These are phyloP conservation scores for Malus hybrid DNA, from an alignment of 331 rosid genomes.

Conservation along the genomic window DNA sequence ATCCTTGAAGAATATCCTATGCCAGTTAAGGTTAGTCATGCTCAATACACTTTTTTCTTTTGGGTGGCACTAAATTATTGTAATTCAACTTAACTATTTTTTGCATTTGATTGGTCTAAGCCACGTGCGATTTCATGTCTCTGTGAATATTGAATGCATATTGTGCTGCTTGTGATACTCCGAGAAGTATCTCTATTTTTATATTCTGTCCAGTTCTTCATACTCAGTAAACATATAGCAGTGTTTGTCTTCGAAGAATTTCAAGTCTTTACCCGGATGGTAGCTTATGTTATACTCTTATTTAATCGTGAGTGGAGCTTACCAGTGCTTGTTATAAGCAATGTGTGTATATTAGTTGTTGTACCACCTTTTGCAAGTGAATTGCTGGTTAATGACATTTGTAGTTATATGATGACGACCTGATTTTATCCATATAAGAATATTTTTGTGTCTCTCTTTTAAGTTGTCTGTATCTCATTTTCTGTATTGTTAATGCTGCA, in stretches of 20 bases:
- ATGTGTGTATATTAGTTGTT: neutral
- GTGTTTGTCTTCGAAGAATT: neutral
- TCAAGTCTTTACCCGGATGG: too few relatives aligned
- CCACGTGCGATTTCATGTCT: neutral
- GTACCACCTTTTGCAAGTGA: neutral
- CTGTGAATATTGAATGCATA: neutral
- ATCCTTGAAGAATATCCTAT: constrained; percentile 21
- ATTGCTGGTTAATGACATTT: neutral
- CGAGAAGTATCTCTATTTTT: neutral
- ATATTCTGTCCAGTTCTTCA: neutral
- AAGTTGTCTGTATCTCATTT: neutral
- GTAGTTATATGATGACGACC: neutral
- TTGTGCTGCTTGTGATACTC: neutral
- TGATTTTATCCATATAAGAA: neutral
- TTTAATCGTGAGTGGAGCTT: neutral
- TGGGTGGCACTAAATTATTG: neutral
- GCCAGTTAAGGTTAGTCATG: constrained; percentile 49
- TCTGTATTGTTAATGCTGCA: constrained; percentile 34
- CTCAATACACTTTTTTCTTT: constrained; percentile 8
- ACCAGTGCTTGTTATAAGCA: neutral
- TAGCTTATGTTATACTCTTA: too few relatives aligned
- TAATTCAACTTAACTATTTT: neutral
- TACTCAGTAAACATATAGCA: neutral
- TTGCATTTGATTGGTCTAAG: neutral
- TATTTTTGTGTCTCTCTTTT: neutral